These are phyloP conservation scores for Penicillium oxalicum DNA, from an alignment of 2,329 filamentous ascomycete genomes.

Conservation along the genomic window DNA sequence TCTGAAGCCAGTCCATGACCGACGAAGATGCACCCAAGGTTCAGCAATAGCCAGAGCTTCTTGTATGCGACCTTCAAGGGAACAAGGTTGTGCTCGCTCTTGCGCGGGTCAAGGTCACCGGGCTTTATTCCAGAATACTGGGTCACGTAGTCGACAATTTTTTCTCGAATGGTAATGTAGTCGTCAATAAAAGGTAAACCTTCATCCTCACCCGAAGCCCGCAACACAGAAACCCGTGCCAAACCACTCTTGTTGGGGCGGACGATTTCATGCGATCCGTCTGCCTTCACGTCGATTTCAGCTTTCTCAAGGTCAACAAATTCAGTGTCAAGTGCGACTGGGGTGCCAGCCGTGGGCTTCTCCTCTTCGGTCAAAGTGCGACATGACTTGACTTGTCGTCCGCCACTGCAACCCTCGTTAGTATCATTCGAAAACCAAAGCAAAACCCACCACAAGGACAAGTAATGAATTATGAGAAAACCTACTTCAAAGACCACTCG, in stretches of 20 bases:
- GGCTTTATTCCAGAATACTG: constrained; percentile 86
- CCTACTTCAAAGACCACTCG: constrained; percentile 52
- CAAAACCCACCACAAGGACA: too few species aligned
- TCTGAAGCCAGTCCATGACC: constrained; percentile 92
- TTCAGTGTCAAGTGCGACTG: constrained; percentile 89
- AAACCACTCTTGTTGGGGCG: constrained; percentile 84
- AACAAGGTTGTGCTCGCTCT: constrained; percentile 76
- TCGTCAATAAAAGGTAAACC: constrained; percentile 92
- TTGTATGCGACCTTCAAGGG: constrained; percentile 91
- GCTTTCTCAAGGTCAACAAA: constrained; percentile 90
- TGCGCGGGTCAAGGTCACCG: constrained; percentile 72
- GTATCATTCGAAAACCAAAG: background rate
- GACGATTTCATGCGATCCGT: constrained; percentile 86
- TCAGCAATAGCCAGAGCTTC: constrained; percentile 93
- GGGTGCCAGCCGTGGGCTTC: constrained; percentile 62
- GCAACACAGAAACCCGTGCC: constrained; percentile 84
- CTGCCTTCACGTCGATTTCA: constrained; percentile 93
- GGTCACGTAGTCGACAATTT: constrained; percentile 91
- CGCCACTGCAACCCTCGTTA: constrained; percentile 16
- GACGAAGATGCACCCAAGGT: constrained; percentile 87
- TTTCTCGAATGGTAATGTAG: constrained; percentile 86
- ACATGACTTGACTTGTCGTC: constrained; percentile 35
- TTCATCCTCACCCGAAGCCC: constrained; percentile 69
- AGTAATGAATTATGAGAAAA: background rate
- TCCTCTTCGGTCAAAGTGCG: constrained; percentile 49